Percentiles rank a stretch among this genome's conserved stretches.
Conservation (phyloP, 1,284 basidiomycete species). For the Polyporus tsugae region DNA sequence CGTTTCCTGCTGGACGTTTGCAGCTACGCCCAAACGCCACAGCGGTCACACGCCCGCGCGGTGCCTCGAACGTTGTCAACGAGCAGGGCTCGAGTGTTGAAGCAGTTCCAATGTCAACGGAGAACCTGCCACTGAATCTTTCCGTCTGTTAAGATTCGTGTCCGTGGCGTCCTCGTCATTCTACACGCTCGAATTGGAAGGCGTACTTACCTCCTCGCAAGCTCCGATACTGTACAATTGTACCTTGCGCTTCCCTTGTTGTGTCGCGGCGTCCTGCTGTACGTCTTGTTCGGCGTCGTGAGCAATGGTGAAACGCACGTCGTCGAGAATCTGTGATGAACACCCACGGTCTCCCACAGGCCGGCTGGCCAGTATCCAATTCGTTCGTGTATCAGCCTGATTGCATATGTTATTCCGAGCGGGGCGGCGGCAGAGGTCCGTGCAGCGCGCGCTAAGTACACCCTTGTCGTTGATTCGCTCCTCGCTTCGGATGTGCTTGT, state of each 20-base stretch:
- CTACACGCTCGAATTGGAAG: not conserved
- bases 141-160: constrained; percentile 1
- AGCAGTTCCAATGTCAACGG: not conserved
- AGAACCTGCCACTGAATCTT: not conserved
- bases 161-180: not conserved
- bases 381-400: not conserved
- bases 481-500: not conserved
- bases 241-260: not conserved
- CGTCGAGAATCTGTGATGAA: not conserved
- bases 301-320: not conserved
- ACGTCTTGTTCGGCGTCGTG: not conserved
- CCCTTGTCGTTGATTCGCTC: not conserved
- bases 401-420: not conserved
- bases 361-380: not conserved
- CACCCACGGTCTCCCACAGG: not conserved
- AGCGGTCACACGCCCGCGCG: not conserved
- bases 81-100: not conserved
- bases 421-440: not conserved
- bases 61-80: not conserved
- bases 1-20: not conserved
- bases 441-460: not conserved
- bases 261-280: not conserved
- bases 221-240: not conserved
- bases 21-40: not conserved
- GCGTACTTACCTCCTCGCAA: not conserved